These are phyloP conservation scores for Desmodesmus armatus DNA, from an alignment of 139 green algal genomes.

Conservation along the genomic window DNA sequence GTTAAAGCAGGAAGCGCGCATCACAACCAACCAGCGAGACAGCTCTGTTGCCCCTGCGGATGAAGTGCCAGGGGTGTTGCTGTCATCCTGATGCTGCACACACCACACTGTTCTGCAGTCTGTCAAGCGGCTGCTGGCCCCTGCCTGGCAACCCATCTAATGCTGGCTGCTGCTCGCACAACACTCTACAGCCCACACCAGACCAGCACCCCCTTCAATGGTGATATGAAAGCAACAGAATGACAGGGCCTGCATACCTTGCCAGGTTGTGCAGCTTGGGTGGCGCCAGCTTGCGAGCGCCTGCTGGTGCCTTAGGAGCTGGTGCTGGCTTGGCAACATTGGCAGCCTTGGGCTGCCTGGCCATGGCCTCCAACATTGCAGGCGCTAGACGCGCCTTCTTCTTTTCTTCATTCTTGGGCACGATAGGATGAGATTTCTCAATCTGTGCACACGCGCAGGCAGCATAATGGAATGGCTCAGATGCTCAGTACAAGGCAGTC, in stretches of 20 bases:
- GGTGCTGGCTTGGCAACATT: neutral
- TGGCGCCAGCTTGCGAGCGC: neutral
- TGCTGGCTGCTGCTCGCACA: neutral
- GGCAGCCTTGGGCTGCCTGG: neutral
- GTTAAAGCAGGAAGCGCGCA: too few species aligned
- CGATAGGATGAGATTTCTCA: slow-evolving; percentile 73
- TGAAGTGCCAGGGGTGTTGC: too few species aligned
- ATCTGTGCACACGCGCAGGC: slow-evolving; percentile 53
- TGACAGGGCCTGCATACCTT: neutral
- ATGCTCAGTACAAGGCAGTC: too few species aligned
- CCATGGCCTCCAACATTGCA: slow-evolving; percentile 6
- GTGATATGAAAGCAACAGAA: neutral
- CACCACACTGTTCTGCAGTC: neutral
- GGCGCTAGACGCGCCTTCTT: slow-evolving; percentile 60
- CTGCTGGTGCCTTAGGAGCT: neutral
- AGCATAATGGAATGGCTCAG: neutral
- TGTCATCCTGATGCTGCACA: too few species aligned
- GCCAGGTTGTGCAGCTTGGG: neutral
- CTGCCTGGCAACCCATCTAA: neutral
- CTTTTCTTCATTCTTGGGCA: slow-evolving; percentile 65
- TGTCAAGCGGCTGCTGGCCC: neutral
- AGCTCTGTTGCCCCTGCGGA: too few species aligned
- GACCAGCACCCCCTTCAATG: neutral
- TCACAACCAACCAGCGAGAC: too few species aligned
- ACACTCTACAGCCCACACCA: neutral